Conservation (phyloP, 176 grass and related monocot species). For the Hordeum marinum region DNA sequence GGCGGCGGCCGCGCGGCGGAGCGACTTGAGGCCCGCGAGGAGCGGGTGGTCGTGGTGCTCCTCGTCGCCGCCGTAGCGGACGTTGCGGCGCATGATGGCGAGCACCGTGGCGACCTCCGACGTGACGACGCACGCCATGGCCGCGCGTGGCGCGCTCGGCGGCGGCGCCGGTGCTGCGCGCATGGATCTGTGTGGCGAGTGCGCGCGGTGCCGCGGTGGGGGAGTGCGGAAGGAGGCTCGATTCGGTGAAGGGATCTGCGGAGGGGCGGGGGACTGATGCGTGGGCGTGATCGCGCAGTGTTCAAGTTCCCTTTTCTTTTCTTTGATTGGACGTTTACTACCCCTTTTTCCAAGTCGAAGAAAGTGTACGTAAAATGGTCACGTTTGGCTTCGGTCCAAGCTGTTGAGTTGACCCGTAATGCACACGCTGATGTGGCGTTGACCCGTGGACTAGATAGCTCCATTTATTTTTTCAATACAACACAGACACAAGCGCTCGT, state of each 20-base stretch:
- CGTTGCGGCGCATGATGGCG: constrained; percentile 81
- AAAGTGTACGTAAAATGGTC: too few species aligned
- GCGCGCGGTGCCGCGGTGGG: not conserved
- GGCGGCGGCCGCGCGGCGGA: constrained; percentile 48
- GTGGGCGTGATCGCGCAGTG: too few species aligned
- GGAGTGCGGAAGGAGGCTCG: not conserved
- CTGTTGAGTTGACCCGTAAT: too few species aligned
- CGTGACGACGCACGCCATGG: constrained; percentile 61
- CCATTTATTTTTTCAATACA: too few species aligned
- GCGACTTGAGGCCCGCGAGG: constrained; percentile 57
- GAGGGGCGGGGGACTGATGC: not conserved
- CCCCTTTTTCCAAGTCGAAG: too few species aligned
- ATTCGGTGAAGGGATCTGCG: not conserved
- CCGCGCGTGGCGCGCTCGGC: not conserved
- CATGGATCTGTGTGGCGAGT: not conserved
- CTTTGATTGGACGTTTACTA: too few species aligned
- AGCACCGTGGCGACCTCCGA: constrained; percentile 72
- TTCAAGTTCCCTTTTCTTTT: too few species aligned
- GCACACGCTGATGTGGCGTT: too few species aligned
- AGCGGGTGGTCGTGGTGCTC: constrained; percentile 53
- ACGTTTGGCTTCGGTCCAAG: too few species aligned
- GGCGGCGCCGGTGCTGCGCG: not conserved
- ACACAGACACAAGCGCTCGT: too few species aligned
- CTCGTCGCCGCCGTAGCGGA: constrained; percentile 44
- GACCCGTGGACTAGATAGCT: too few species aligned